These are phyloP conservation scores for Phaseolus lunatus DNA, from an alignment of 306 rosid species.

Conservation along the genomic window DNA sequence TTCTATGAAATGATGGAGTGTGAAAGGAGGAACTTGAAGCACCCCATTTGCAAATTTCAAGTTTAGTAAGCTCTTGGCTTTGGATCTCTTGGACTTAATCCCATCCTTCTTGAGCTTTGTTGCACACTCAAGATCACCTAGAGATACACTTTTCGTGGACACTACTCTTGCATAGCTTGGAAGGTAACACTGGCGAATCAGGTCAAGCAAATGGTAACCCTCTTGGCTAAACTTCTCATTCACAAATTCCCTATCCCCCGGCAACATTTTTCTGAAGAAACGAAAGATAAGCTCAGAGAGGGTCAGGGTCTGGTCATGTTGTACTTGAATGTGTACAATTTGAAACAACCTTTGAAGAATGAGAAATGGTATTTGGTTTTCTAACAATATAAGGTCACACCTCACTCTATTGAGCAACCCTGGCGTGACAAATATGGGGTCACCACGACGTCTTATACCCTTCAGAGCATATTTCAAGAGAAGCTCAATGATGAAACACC, in stretches of 20 bases:
- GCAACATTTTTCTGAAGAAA: conserved; percentile 9
- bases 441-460: neutral
- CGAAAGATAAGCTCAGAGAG: conserved; percentile 4
- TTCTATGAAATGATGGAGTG: neutral
- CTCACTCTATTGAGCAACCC: neutral
- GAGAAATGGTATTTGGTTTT: conserved; percentile 16
- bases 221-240: conserved; percentile 5
- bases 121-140: neutral
- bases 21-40: neutral
- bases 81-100: neutral
- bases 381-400: conserved; percentile 14
- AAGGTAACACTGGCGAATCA: conserved; percentile 10
- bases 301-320: neutral
- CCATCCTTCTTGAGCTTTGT: conserved; percentile 20
- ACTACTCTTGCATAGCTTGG: neutral
- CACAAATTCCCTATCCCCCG: neutral
- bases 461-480: conserved; percentile 10
- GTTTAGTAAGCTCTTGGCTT: conserved; percentile 1
- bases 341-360: conserved; percentile 11
- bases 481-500: conserved; percentile 29
- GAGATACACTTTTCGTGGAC: neutral
- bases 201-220: conserved; percentile 11
- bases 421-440: conserved; percentile 2
- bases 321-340: neutral
- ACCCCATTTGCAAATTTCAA: conserved; percentile 15